These are phyloP conservation scores for Russula sp. DNA, from an alignment of 768 basidiomycete species.

Conservation along the genomic window DNA sequence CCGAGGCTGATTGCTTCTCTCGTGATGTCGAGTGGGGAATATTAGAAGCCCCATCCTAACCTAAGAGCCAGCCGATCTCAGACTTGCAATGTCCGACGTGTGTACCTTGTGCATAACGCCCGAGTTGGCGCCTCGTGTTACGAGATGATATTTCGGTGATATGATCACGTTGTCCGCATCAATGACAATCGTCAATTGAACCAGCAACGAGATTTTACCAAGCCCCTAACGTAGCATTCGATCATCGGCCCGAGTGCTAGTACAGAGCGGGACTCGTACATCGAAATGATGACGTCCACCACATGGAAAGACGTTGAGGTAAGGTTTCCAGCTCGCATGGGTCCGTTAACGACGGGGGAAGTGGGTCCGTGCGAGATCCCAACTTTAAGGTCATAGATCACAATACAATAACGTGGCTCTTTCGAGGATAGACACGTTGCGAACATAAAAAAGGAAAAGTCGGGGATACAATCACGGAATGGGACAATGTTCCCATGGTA, in stretches of 20 bases:
- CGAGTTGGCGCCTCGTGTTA: not conserved
- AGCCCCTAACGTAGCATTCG: not conserved
- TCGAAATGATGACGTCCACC: not conserved
- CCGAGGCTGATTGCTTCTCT: not conserved
- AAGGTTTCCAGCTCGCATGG: not conserved
- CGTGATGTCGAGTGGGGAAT: not conserved
- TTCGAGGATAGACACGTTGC: not conserved
- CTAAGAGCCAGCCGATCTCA: not conserved
- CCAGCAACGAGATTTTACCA: not conserved
- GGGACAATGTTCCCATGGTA: too few relatives aligned
- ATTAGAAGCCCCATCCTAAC: not conserved
- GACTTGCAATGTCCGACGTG: not conserved
- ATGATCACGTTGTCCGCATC: not conserved
- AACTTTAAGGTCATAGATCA: too few relatives aligned
- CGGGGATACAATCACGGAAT: not conserved
- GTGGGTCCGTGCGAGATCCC: too few relatives aligned
- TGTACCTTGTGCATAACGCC: not conserved
- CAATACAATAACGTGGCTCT: not conserved
- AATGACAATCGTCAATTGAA: not conserved
- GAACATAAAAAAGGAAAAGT: not conserved
- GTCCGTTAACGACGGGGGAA: not conserved
- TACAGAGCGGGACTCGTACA: not conserved
- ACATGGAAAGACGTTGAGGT: not conserved
- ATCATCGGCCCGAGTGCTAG: not conserved
- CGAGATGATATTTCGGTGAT: too few relatives aligned